These are phyloP conservation scores for Tetrahymena borealis DNA, from an alignment of 73 alveolate genomes.

Conservation along the genomic window DNA sequence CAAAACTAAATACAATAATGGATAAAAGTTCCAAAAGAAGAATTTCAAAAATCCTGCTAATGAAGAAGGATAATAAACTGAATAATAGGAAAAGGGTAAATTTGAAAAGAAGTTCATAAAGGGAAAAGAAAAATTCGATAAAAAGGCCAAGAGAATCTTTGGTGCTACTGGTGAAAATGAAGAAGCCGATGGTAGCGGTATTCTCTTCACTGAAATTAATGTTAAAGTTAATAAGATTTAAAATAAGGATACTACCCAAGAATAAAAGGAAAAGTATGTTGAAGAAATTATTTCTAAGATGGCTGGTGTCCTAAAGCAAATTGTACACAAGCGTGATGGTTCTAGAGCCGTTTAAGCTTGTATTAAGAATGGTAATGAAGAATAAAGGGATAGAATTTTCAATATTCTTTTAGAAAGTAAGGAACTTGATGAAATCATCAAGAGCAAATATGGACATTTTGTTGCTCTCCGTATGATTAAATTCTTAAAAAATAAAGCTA, in stretches of 20 bases:
- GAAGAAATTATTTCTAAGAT: not conserved
- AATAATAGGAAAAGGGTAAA: not conserved
- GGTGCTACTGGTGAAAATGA: not conserved
- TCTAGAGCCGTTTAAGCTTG: constrained; percentile 1
- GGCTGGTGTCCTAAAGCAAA: not conserved
- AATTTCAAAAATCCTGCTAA: not conserved
- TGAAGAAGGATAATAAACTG: not conserved
- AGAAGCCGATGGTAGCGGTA: not conserved
- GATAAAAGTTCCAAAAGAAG: not conserved
- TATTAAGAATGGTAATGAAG: not conserved
- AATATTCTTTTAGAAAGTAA: not conserved
- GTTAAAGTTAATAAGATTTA: not conserved
- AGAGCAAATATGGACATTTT: not conserved
- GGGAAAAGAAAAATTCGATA: not conserved
- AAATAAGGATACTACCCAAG: not conserved
- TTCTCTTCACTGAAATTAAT: not conserved
- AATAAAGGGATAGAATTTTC: not conserved
- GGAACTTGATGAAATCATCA: not conserved
- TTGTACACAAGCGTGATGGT: not conserved
- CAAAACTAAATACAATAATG: not conserved
- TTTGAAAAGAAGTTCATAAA: not conserved
- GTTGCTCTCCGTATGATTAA: not conserved
- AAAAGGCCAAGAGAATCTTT: not conserved
- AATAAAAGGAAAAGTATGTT: not conserved
- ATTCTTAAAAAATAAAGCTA: not conserved